Conservation (phyloP, 2,329 filamentous ascomycete species). For the Colletotrichum noveboracense region DNA sequence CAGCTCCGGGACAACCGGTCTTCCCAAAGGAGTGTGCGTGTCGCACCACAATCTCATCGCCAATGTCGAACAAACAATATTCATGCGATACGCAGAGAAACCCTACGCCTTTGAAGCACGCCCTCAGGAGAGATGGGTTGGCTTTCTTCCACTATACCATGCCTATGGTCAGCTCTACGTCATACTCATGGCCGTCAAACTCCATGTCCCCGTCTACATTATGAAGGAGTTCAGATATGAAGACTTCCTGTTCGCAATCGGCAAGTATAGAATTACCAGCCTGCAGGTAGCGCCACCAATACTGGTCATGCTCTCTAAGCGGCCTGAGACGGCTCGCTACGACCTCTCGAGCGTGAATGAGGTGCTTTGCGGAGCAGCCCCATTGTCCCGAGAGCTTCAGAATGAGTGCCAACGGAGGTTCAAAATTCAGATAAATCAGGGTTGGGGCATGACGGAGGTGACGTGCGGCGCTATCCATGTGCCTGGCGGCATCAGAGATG, state of each 20-base stretch:
- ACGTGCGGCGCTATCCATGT: conserved; percentile 47
- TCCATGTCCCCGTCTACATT: conserved; percentile 55
- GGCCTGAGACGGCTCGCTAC: conserved; percentile 54
- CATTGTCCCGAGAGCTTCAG: conserved; percentile 46
- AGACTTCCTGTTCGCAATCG: conserved; percentile 55
- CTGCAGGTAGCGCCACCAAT: conserved; percentile 63
- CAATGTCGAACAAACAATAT: conserved; percentile 55
- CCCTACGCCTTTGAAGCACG: conserved; percentile 38
- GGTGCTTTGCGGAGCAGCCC: conserved; percentile 59
- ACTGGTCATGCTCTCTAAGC: conserved; percentile 63
- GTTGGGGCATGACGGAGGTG: conserved; percentile 68
- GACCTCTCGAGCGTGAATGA: conserved; percentile 55
- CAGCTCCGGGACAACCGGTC: conserved; percentile 55
- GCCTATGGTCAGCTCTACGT: conserved; percentile 62
- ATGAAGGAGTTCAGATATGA: conserved; percentile 62
- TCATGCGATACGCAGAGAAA: conserved; percentile 45
- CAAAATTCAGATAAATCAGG: conserved; percentile 49
- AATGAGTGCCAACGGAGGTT: conserved; percentile 50
- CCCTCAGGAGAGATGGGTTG: conserved; percentile 53
- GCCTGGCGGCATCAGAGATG: conserved; percentile 39
- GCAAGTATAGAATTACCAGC: conserved; percentile 57
- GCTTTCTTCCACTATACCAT: conserved; percentile 72
- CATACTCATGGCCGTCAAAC: conserved; percentile 49
- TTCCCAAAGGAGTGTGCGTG: conserved; percentile 56
- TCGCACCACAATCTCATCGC: conserved; percentile 54